Evolutionary conservation across 257 asterid species (phyloP), one percentile per base, ranked within the genome.

Genomic region (Asclepias syriaca): DNA sequence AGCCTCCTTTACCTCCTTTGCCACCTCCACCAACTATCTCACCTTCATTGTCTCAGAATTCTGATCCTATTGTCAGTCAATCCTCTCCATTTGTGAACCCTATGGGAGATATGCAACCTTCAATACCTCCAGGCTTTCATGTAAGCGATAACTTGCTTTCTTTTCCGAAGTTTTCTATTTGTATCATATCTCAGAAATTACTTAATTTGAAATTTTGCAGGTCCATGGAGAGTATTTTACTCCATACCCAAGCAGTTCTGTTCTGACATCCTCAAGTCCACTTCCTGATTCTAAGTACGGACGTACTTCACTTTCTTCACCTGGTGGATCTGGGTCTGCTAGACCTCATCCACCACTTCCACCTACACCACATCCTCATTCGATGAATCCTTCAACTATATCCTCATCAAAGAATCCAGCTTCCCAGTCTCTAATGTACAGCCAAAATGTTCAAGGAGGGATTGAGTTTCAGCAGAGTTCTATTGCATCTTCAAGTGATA

Each of bases 321-420:
- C 92, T 53, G 79, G 83, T 68, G 84, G 82, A 56, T 80, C 95
- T 59, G 84, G 83, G 60, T 81, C 96, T 63, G 65, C 85, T 46
- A 83, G 97, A 79, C 93, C 87, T 46, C 86, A 78, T 74, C 97
- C 98, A 43, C 97, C 96, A 16, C 96, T 88, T 73, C 96, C 95
- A 69, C 92, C 90, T 13, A 92, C 96, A 5, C 96, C 98, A 15
- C 89, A 93, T 66, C 96, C 96, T 70, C 91, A 86, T 83, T 78
- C 88, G 27, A 73, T 84, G 72, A 85, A 75, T 68, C 72, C 88
- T 66, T 65, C 84, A 68, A 63, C 76, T 49, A 45, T 82, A 67
- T 73, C 87, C 32, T 83, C 87, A 29, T 65, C 86, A 32, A 84
- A 76, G 70, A 81, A 76, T 82, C 65, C 84, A 14, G 74, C 86